phyloP scores from a whole-genome alignment of 176 grass and related monocot genomes.

The Oryza nivara region DNA sequence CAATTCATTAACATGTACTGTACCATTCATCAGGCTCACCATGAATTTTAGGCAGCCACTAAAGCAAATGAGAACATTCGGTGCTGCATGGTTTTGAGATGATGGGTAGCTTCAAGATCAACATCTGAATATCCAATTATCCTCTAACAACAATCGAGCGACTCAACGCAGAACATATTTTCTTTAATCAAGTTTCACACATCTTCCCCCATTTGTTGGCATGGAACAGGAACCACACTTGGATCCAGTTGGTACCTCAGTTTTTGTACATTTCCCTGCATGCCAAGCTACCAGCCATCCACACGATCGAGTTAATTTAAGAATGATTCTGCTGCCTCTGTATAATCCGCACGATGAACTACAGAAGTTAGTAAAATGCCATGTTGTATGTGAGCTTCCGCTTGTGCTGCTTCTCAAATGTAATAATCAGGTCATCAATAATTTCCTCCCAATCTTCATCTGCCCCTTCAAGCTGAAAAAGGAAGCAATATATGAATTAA shows the following conservation, averaged over 20 bases:
- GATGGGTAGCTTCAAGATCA: not conserved
- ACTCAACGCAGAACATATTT: not conserved
- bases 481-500: not conserved
- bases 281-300: not conserved
- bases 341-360: not conserved
- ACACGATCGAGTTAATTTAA: not conserved
- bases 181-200: not conserved
- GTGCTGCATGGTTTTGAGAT: not conserved
- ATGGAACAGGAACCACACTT: not conserved
- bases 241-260: not conserved
- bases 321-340: not conserved
- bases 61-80: not conserved
- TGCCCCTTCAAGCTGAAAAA: constrained; percentile 47
- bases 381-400: constrained; percentile 50
- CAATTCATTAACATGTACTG: not conserved
- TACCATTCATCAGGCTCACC: not conserved
- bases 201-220: not conserved
- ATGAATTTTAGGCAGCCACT: not conserved
- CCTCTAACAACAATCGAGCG: not conserved
- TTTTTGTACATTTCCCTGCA: not conserved
- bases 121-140: not conserved
- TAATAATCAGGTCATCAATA: constrained; percentile 52
- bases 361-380: constrained; percentile 44
- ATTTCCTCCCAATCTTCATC: constrained; percentile 51
- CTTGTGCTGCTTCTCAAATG: constrained; percentile 58